Evolutionary conservation across 179 eudicot genomes (phyloP).

Genomic region (Corrigiola litoralis): DNA sequence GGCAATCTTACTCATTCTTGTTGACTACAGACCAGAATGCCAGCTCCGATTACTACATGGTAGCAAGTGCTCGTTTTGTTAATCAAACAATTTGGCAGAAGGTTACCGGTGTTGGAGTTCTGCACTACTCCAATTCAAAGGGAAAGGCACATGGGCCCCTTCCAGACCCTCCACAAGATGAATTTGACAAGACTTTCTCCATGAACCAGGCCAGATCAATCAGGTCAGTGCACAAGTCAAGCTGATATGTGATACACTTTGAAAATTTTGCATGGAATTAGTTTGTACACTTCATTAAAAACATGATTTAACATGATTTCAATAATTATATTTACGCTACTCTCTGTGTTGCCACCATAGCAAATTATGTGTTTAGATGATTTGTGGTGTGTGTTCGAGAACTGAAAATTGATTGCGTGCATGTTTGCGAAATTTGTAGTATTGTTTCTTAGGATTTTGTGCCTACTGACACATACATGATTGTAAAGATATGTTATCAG

Average conservation of each 20-base stretch:
- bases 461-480: too few relatives aligned
- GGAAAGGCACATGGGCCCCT: conserved; percentile 63
- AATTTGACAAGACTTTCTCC: conserved; percentile 52
- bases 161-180: conserved; percentile 60
- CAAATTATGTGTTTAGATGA: too few relatives aligned
- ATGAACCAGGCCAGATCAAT: conserved; percentile 72
- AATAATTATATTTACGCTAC: too few relatives aligned
- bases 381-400: too few relatives aligned
- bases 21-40: conserved; percentile 64
- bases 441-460: too few relatives aligned
- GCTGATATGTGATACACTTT: not conserved
- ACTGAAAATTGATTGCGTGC: too few relatives aligned
- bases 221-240: conserved; percentile 34
- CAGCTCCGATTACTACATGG: conserved; percentile 61
- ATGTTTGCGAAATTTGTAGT: too few relatives aligned
- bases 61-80: conserved; percentile 58
- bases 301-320: too few relatives aligned
- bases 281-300: too few relatives aligned
- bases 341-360: too few relatives aligned
- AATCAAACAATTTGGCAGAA: conserved; percentile 48
- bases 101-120: conserved; percentile 58
- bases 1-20: conserved; percentile 65
- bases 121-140: conserved; percentile 59
- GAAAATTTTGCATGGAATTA: not conserved
- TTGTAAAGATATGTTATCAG: too few relatives aligned